Evolutionary conservation across 768 basidiomycete genomes (phyloP), one percentile per base, ranked within the genome.

Genomic region (Pholiota conissans): DNA sequence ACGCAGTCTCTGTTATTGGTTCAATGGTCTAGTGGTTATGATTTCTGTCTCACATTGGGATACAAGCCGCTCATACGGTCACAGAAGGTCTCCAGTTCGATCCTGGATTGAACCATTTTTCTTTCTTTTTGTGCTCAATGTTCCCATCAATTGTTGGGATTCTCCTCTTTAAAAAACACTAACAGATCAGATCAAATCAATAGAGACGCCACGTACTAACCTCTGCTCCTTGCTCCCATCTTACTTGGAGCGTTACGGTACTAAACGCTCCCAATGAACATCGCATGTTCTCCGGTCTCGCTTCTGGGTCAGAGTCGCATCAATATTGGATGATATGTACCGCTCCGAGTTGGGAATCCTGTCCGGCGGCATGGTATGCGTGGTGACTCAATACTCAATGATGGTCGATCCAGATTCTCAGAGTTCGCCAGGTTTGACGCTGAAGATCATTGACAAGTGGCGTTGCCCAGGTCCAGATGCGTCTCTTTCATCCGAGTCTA

Each of bases 21-120:
- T 63, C 65, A 65, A 63, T 68, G 67, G 63, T 68, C 64, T 78
- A 76, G 75, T 78, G 76, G 76, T 75, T 76, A 78, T 78, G 76
- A 78, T 78, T 74, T 75, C 73, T 75, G 74, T 73, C 72, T 74
- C 71, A 75, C 74, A 75, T 65, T 60, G 56, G 40, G 57, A 59
- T 20, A 16, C 39, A 56, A 56, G 49, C 48, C 49, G 52, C 32
- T 11, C 56, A 46, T 56, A 56, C 28, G 34, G 64, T 57, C 74
- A 73, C 74, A 75, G 73, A 74, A 72, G 74, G 73, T 75, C 71
- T 68, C 71, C 72, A 71, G 73, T 74, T 74, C 74, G 70, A 76
- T 69, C 71, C 72, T 72, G 73, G 73, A 70, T 72, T 74, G 71
- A 71, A 73, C 73, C 72, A 75, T 47, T 57, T 70, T 72, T 70